A percentile compares a stretch with the other conserved stretches of the same genome.
These are phyloP conservation scores for Darksidea phi DNA, from an alignment of 495 filamentous ascomycete genomes.

Conservation along the genomic window DNA sequence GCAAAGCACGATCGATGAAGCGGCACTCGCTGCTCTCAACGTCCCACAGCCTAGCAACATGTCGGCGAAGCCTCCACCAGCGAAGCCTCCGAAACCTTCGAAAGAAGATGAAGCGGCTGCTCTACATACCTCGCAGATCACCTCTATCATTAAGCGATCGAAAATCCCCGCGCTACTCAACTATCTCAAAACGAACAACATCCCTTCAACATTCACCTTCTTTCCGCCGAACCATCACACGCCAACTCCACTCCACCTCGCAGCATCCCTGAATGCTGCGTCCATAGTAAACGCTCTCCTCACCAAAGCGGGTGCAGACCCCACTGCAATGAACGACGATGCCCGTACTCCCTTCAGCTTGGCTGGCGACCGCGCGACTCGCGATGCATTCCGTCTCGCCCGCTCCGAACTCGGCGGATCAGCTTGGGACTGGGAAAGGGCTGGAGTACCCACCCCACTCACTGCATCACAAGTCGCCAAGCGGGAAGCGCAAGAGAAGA, in stretches of 20 bases:
- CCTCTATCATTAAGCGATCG: conserved; percentile 82
- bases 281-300: conserved; percentile 75
- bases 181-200: conserved; percentile 71
- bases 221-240: conserved; percentile 79
- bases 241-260: conserved; percentile 82
- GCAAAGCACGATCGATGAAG: conserved; percentile 68
- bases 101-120: conserved; percentile 79
- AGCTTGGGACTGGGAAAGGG: conserved; percentile 75
- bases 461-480: conserved; percentile 65
- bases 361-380: conserved; percentile 77
- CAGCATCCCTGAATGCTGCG: conserved; percentile 71
- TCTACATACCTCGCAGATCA: conserved; percentile 82
- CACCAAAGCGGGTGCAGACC: conserved; percentile 71
- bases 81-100: conserved; percentile 48
- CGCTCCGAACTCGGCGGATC: conserved; percentile 75
- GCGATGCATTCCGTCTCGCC: conserved; percentile 89
- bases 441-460: conserved; percentile 68
- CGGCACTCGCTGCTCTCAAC: conserved; percentile 51
- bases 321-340: conserved; percentile 61
- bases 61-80: conserved; percentile 21
- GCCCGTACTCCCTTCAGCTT: conserved; percentile 82
- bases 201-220: conserved; percentile 70
- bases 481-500: conserved; percentile 62
- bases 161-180: conserved; percentile 84
- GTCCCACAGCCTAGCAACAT: conserved; percentile 35